Evolutionary conservation across 1,139 yeast genomes (phyloP).

Genomic region (Diutina sp.): DNA sequence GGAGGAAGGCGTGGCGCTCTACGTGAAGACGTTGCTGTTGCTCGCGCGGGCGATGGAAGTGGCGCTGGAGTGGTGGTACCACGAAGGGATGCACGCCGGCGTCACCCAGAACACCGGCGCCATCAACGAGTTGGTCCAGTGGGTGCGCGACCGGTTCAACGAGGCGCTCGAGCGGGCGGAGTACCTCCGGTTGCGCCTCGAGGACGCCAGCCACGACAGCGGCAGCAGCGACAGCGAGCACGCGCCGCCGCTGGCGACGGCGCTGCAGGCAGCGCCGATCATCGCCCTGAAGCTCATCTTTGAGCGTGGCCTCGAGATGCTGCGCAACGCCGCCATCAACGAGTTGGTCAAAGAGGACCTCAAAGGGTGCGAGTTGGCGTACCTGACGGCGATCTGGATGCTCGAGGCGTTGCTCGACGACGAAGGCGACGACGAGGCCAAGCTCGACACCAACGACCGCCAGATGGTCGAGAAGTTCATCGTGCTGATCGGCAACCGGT

Average conservation of each 20-base stretch:
- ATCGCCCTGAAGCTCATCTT: constrained; percentile 78
- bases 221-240: constrained; percentile 11
- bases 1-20: constrained; percentile 76
- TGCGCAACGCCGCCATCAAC: constrained; percentile 79
- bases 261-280: constrained; percentile 11
- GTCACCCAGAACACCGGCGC: constrained; percentile 4
- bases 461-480: constrained; percentile 68
- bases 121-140: constrained; percentile 75
- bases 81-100: constrained; percentile 8
- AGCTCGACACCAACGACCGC: constrained; percentile 57
- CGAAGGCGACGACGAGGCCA: constrained; percentile 20
- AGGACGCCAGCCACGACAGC: constrained; percentile 27
- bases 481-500: constrained; percentile 58
- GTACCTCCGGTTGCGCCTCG: constrained; percentile 43
- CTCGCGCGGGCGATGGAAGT: constrained; percentile 76
- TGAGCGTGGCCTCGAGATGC: constrained; percentile 87
- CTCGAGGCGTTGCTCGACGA: constrained; percentile 69
- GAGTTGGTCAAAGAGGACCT: constrained; percentile 71
- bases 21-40: constrained; percentile 70
- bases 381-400: constrained; percentile 94
- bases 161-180: constrained; percentile 86
- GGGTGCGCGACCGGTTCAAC: constrained; percentile 84
- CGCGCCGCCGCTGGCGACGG: not conserved
- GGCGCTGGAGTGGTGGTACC: constrained; percentile 84
- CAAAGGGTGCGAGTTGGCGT: constrained; percentile 73